Base-by-base conservation (phyloP, 768 basidiomycete species). In the Tremella mesenterica region DNA sequence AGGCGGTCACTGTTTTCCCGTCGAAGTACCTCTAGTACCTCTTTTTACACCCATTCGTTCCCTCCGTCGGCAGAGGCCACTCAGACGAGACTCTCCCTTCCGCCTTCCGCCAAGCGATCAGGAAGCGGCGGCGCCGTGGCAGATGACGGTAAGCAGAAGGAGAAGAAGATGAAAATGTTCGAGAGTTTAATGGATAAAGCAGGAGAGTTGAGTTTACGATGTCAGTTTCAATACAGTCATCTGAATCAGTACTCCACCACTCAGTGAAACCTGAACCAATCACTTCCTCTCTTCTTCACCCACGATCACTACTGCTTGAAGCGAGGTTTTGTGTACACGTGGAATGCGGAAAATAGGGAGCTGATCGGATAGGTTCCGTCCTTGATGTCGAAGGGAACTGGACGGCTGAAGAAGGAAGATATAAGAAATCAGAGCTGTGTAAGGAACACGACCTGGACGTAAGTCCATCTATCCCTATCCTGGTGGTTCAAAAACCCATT, bases 361-460 rank as follows among this genome's bases (percentile, higher is more conserved):
- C 25, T 54, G 52, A 51, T 39, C 49, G 50, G 21, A 12, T 29
- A 71, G 90, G 90, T 71, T 93, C 90, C 36, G 77, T 92, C 23
- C 77, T 95, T 59, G 91, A 95, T 74, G 79, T 81, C 28, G 84
- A 85, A 75, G 91, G 89, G 82, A 71, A 67, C 74, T 63, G 65
- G 52, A 61, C 57, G 39, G 68, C 58, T 30, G 61, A 72, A 64
- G 67, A 69, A 58, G 68, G 70, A 18, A 55, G 59, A 49, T 91
- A 93, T 75, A 91, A 86, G 69, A 88, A 85, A 75, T 82, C 87
- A 30, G 88, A 92, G 67, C 79, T 97, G 47, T 88, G 88, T 74
- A 75, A 79, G 31, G 86, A 91, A 69, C 88, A 93, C 73, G 81
- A 83, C 63, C 76, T 96, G 59, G 89, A 93, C 77, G 92, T 95